Base-by-base conservation (phyloP, 352 stramenopile species). In the Phytophthora citricola region DNA sequence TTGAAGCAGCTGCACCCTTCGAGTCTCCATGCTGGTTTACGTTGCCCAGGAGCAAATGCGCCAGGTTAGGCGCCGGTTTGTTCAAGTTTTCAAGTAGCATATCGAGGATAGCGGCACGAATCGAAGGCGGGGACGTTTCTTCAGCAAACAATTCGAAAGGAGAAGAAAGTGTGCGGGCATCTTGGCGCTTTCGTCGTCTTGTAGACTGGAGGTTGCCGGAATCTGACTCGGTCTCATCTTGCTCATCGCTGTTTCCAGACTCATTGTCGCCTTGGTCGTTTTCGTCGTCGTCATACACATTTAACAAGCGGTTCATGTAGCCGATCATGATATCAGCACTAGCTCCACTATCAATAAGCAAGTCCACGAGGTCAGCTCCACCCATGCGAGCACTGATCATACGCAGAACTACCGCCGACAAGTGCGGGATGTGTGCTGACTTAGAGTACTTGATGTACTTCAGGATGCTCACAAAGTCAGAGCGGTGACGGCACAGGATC, bases 371-470 rank as follows among this genome's bases (percentile, higher is more conserved):
- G 9, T 90, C 71, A 3, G 63, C 39, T 20, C 86, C 86, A 36
- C 65, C 77, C 55, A 94, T 84, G 7, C 84, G 82, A 12, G 78
- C 72, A 60, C 87, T 95, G 38, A 95, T 78, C 11, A 83, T 59
- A 26, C 81, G 81, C 34, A 95, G 57, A 51, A 95, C 84, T 20
- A 83, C 83, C 4, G 79, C 74, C 15, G 87, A 93, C 4, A 94
- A 53, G 36, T 91, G 73, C 7, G 87, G 75, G 26, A 95, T 93
- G 44, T 89, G 80, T 17, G 74, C 58, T 8, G 79, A 83, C 71
- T 93, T 92, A 14, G 80, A 87, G 69, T 92, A 95, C 66, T 91
- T 89, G 55, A 95, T 83, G 69, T 94, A 95, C 73, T 91, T 83
- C 49, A 89, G 69, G 58, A 95, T 85, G 48, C 79, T 89, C 32